Percentiles rank a stretch among this genome's conserved stretches.
These are phyloP conservation scores for Microdochium nivale DNA, from an alignment of 2,329 filamentous ascomycete genomes.

Conservation along the genomic window DNA sequence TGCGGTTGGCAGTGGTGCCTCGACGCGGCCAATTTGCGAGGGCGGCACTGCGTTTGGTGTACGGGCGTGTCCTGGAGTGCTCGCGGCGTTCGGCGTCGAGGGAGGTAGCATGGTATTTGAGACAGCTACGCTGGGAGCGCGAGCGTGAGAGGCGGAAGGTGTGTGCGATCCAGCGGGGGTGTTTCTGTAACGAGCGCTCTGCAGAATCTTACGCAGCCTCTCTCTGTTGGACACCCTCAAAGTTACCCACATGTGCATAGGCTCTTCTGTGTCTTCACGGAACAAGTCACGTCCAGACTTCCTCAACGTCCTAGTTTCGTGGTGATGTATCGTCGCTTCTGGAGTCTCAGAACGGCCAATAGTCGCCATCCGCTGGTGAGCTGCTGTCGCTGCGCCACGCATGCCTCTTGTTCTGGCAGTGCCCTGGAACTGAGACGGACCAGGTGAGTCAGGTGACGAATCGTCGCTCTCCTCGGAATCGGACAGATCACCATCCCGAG, in stretches of 20 bases:
- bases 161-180: constrained; percentile 33
- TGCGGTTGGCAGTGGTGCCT: constrained; percentile 53
- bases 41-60: constrained; percentile 26
- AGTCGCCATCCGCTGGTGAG: constrained; percentile 80
- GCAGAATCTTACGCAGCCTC: constrained; percentile 59
- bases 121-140: constrained; percentile 32
- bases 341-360: constrained; percentile 82
- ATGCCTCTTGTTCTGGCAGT: constrained; percentile 83
- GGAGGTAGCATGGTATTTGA: constrained; percentile 25
- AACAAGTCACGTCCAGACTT: constrained; percentile 50
- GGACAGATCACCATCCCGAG: constrained; percentile 63
- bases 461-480: constrained; percentile 92
- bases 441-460: constrained; percentile 78
- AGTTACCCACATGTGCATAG: constrained; percentile 62
- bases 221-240: constrained; percentile 60
- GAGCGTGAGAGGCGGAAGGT: constrained; percentile 35
- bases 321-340: constrained; percentile 61
- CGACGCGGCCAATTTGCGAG: constrained; percentile 56
- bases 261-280: constrained; percentile 75
- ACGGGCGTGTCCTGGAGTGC: constrained; percentile 9
- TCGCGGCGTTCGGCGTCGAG: constrained; percentile 20
- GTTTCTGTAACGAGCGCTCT: constrained; percentile 35
- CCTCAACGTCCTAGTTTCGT: constrained; percentile 64
- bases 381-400: constrained; percentile 78
- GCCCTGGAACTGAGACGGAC: constrained; percentile 62